Conservation (phyloP, 345 rosid species). For the Viola odorata region DNA sequence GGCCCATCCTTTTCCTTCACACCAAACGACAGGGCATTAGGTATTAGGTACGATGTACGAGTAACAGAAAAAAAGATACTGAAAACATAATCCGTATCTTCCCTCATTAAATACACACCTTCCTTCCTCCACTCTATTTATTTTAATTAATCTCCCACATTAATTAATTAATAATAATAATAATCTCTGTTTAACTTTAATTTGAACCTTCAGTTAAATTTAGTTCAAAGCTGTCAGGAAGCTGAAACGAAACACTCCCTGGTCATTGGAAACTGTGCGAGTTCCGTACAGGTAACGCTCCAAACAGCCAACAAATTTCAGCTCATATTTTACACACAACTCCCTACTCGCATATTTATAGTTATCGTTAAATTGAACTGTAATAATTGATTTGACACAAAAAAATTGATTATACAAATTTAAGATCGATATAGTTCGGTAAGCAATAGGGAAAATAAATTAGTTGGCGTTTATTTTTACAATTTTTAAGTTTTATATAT, state of each 20-base stretch:
- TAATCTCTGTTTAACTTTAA: not conserved
- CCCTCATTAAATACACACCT: constrained; percentile 16
- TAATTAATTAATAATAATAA: not conserved
- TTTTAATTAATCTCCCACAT: constrained; percentile 10
- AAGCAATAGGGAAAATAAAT: no score
- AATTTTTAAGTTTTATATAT: no score
- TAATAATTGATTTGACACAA: no score
- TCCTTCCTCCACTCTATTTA: not conserved
- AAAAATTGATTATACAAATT: no score
- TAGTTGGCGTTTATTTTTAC: no score
- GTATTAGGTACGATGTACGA: constrained; percentile 54
- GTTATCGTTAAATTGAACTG: no score
- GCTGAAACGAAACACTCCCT: constrained; percentile 34
- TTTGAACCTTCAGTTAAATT: not conserved
- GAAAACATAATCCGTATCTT: constrained; percentile 31
- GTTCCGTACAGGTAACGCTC: constrained; percentile 49
- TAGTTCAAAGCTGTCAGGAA: constrained; percentile 26
- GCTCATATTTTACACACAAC: no score
- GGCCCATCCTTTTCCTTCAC: not conserved
- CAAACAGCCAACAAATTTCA: no score
- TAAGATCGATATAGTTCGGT: no score
- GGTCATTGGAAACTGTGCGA: constrained; percentile 32
- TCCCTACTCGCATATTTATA: no score
- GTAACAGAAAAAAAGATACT: constrained; percentile 35
- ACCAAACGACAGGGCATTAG: constrained; percentile 22